Percentiles rank a stretch among this genome's conserved stretches.
Evolutionary conservation across 176 grass and related monocot species (phyloP).

Genomic region (barley (Hordeum vulgare)): DNA sequence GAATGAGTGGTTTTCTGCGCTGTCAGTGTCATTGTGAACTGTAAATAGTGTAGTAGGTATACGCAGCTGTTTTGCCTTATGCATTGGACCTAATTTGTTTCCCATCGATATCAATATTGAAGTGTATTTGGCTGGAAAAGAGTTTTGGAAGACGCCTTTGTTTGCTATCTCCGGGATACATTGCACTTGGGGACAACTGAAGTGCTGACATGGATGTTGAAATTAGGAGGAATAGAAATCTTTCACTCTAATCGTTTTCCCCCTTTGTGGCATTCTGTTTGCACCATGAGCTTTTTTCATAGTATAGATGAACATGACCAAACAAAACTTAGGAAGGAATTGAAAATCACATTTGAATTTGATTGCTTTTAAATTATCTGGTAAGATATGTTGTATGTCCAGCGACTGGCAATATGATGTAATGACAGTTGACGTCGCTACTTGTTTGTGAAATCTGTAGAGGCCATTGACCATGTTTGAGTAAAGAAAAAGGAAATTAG

Average conservation of each 20-base stretch:
- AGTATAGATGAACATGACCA: background rate
- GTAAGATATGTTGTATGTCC: background rate
- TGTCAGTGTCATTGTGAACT: background rate
- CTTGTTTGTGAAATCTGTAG: background rate
- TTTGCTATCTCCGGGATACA: background rate
- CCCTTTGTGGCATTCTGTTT: background rate
- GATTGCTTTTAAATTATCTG: conserved; percentile 3
- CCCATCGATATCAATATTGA: background rate
- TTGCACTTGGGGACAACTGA: background rate
- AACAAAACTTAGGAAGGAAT: background rate
- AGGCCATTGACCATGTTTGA: background rate
- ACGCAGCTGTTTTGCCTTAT: background rate
- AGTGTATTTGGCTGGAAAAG: background rate
- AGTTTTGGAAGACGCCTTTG: background rate
- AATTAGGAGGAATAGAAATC: background rate
- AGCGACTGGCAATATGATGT: background rate
- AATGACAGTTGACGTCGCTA: background rate
- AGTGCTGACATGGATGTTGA: background rate
- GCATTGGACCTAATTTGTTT: background rate
- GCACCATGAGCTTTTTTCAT: background rate
- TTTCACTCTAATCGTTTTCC: background rate
- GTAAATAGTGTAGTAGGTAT: conserved; percentile 1
- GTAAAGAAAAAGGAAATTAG: conserved; percentile 11
- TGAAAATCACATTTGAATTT: background rate
- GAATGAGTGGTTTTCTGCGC: background rate